These are phyloP conservation scores for Eucalyptus guilfoylei DNA, from an alignment of 345 rosid genomes.

Conservation along the genomic window DNA sequence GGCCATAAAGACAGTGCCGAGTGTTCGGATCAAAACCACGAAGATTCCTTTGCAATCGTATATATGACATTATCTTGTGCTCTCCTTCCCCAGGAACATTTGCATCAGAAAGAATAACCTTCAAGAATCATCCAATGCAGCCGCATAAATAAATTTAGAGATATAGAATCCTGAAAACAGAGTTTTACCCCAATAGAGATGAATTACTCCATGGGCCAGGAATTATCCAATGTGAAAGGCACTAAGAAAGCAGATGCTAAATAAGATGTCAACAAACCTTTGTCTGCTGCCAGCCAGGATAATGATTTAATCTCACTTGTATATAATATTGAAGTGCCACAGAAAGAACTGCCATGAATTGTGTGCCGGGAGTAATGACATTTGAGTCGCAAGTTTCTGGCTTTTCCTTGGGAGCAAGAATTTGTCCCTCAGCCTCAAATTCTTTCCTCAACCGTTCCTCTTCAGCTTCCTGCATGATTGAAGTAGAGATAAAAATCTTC, in stretches of 20 bases:
- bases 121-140: conserved; percentile 57
- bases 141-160: conserved; percentile 50
- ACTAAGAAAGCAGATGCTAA: neutral
- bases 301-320: conserved; percentile 74
- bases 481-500: neutral
- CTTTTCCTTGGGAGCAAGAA: conserved; percentile 52
- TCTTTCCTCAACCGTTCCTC: conserved; percentile 79
- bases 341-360: conserved; percentile 85
- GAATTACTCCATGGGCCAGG: conserved; percentile 43
- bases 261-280: conserved; percentile 49
- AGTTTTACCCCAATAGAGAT: conserved; percentile 8
- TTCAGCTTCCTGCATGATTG: conserved; percentile 64
- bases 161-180: conserved; percentile 42
- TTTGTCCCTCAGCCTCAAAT: conserved; percentile 57
- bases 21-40: conserved; percentile 94
- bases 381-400: conserved; percentile 85
- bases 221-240: conserved; percentile 30
- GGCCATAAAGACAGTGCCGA: conserved; percentile 81
- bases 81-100: conserved; percentile 99
- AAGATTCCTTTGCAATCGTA: conserved; percentile 74
- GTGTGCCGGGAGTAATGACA: conserved; percentile 98
- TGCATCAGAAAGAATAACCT: conserved; percentile 98
- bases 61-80: conserved; percentile 95
- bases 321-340: conserved; percentile 84
- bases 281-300: conserved; percentile 69